Base-by-base conservation (phyloP, 2,329 filamentous ascomycete genomes). In the Nothophaeocryptopus gaeumannii region DNA sequence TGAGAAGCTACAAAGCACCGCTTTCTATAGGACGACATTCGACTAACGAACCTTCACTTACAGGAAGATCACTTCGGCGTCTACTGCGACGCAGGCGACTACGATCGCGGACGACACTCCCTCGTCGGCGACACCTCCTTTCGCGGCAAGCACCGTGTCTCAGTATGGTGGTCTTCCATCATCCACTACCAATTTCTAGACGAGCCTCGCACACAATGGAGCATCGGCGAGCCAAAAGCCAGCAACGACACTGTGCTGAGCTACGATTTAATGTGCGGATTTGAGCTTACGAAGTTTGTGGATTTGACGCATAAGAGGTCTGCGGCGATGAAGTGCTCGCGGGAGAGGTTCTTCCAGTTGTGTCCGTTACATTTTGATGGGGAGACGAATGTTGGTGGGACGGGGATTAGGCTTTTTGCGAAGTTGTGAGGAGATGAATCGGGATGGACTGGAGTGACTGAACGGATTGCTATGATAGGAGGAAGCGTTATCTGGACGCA, bases 201-300 rank as follows among this genome's bases (percentile, higher is more conserved):
- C 54, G 79, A 82, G 51, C 76, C 78, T 16, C 74, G 79, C 5
- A 82, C 79, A 0, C 72, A 66, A 55, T 74, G 73, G 47, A 71
- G 79, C 5, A 78, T 82, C 1, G 84, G 84, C 53, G 88, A 92
- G 72, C 87, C 88, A 31, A 85, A 86, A 65, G 82, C 80, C 51
- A 86, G 82, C 4, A 86, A 86, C 61, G 78, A 75, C 26, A 85
- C 82, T 0, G 83, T 90, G 11, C 73, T 90, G 50, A 81, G 83
- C 54, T 90, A 90, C 67, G 86, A 91, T 60, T 79, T 88, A 46
- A 81, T 84, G 43, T 84, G 88, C 60, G 86, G 86, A 1, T 84
- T 89, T 60, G 81, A 82, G 5, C 74, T 89, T 33, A 82, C 86
- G 59, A 69, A 70, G 47, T 71, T 65, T 45, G 67, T 72, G 11